Conservation (phyloP, 129 eudicot genomes). For the Solidago caesia region DNA sequence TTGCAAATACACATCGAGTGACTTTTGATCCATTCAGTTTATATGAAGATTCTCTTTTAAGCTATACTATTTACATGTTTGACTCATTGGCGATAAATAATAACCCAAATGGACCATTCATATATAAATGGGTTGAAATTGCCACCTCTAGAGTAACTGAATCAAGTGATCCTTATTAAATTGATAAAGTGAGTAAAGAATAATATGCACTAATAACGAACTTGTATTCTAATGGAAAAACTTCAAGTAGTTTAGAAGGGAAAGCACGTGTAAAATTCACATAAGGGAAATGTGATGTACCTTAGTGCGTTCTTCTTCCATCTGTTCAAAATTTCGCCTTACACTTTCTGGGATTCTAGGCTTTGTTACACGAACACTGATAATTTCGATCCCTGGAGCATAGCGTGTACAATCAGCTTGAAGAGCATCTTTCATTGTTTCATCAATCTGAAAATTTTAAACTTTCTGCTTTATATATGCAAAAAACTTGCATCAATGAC, state of each 20-base stretch:
- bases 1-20: too few relatives aligned
- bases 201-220: neutral
- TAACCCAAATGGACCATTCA: too few relatives aligned
- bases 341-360: slow-evolving; percentile 81
- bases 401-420: slow-evolving; percentile 98
- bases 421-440: slow-evolving; percentile 95
- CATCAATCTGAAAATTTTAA: slow-evolving; percentile 69
- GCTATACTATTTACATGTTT: too few relatives aligned
- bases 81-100: too few relatives aligned
- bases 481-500: slow-evolving; percentile 8
- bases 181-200: slow-evolving; percentile 7
- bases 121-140: too few relatives aligned
- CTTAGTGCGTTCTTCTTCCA: slow-evolving; percentile 99
- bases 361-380: slow-evolving; percentile 97
- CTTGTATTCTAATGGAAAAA: neutral
- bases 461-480: slow-evolving; percentile 13
- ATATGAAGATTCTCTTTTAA: too few relatives aligned
- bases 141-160: too few relatives aligned
- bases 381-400: slow-evolving; percentile 93
- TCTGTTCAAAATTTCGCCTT: slow-evolving; percentile 80
- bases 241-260: neutral
- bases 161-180: slow-evolving; percentile 2
- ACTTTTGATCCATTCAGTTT: too few relatives aligned
- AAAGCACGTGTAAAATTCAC: neutral
- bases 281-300: slow-evolving; percentile 34